phyloP scores from a whole-genome alignment of 2,329 filamentous ascomycete species.

The Trichophyton mentagrophytes region DNA sequence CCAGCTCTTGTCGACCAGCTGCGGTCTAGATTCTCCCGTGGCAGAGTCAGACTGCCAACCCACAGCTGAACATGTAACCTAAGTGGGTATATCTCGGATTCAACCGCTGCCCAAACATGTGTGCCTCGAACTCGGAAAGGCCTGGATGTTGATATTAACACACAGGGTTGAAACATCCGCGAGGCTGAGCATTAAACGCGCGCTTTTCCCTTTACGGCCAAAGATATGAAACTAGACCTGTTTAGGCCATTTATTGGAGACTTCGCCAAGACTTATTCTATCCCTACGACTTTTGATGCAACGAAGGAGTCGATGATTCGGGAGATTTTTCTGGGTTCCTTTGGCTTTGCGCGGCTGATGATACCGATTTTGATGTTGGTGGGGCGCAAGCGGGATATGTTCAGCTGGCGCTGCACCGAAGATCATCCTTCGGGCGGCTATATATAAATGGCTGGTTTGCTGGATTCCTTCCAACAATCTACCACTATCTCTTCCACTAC shows the following conservation, averaged over 20 bases:
- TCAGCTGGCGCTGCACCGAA: neutral
- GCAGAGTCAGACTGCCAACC: slow-evolving; percentile 17
- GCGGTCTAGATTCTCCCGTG: slow-evolving; percentile 19
- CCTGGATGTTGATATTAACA: neutral
- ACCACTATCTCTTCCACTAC: too few species aligned
- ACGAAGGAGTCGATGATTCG: neutral
- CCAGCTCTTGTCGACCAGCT: slow-evolving; percentile 20
- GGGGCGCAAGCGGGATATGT: neutral
- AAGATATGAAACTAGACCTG: neutral
- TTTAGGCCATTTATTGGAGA: neutral
- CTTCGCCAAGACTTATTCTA: neutral
- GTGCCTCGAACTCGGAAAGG: neutral
- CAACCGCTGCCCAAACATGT: neutral
- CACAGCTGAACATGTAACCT: neutral
- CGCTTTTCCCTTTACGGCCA: neutral
- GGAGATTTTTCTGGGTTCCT: neutral
- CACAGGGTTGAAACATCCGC: neutral
- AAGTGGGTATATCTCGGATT: neutral
- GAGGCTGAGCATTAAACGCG: neutral
- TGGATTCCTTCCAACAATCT: neutral
- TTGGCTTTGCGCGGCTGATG: neutral
- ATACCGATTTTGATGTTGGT: neutral
- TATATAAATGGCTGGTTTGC: neutral
- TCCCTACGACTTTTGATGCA: neutral
- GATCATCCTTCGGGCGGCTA: neutral